A percentile compares a stretch with the other conserved stretches of the same genome.
phyloP scores from a whole-genome alignment of 768 basidiomycete species.

The Lactarius pseudohatsudake region DNA sequence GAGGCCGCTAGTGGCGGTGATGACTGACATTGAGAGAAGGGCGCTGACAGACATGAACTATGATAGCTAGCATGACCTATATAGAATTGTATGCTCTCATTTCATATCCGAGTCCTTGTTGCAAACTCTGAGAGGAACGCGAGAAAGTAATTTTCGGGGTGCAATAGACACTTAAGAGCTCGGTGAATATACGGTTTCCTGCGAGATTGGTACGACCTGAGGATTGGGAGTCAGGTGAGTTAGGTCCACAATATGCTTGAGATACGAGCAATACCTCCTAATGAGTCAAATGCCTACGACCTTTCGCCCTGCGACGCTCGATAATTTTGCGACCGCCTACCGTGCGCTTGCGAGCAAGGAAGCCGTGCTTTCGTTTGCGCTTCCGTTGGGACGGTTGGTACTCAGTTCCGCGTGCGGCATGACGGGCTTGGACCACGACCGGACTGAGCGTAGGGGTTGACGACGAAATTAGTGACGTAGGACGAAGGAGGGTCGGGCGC shows the following conservation, averaged over 20 bases:
- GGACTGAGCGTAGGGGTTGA: slow-evolving; percentile 1
- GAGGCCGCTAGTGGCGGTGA: slow-evolving; percentile 5
- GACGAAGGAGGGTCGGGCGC: slow-evolving; percentile 17
- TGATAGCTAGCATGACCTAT: slow-evolving; percentile 8
- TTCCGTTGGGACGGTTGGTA: slow-evolving; percentile 97
- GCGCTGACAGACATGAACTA: slow-evolving; percentile 27
- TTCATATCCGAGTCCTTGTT: slow-evolving; percentile 6
- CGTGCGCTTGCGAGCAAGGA: slow-evolving; percentile 71
- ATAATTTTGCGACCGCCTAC: slow-evolving; percentile 73
- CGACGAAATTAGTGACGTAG: background rate
- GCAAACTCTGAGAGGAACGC: background rate
- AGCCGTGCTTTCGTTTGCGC: slow-evolving; percentile 91
- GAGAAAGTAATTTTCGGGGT: background rate
- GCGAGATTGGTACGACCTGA: background rate
- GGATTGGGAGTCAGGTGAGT: background rate
- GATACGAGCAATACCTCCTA: slow-evolving; percentile 36
- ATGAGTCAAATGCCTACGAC: slow-evolving; percentile 78
- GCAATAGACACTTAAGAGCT: background rate
- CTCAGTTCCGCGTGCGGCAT: slow-evolving; percentile 74
- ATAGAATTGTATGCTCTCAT: slow-evolving; percentile 1
- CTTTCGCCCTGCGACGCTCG: slow-evolving; percentile 66
- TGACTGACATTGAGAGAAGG: slow-evolving; percentile 20
- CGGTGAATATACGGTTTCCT: background rate
- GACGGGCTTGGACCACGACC: slow-evolving; percentile 53
- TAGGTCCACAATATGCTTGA: background rate